phyloP scores from a whole-genome alignment of 495 filamentous ascomycete species.

The Beverwykella pulmonaria region DNA sequence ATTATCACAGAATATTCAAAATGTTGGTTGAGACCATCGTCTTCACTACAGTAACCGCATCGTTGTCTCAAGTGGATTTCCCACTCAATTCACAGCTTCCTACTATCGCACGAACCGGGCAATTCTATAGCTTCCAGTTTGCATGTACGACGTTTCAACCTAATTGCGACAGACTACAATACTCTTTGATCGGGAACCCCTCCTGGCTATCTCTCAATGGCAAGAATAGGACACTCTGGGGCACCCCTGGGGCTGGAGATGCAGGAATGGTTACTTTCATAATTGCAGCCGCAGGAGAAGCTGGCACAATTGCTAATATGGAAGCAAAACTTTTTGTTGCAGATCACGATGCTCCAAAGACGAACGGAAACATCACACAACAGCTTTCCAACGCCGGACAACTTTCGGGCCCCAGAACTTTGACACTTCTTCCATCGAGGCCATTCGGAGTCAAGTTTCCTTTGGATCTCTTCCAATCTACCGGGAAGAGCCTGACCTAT shows the following conservation, averaged over 20 bases:
- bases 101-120: conserved; percentile 66
- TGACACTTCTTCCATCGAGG: conserved; percentile 34
- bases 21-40: conserved; percentile 18
- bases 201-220: conserved; percentile 72
- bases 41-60: conserved; percentile 41
- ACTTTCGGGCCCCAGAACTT: conserved; percentile 37
- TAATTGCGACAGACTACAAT: conserved; percentile 55
- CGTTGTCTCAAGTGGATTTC: conserved; percentile 59
- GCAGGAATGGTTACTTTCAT: conserved; percentile 58
- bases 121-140: conserved; percentile 69
- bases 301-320: conserved; percentile 37
- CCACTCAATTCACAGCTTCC: conserved; percentile 79
- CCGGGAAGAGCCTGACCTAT: conserved; percentile 51
- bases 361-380: conserved; percentile 34
- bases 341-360: not conserved
- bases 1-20: not conserved
- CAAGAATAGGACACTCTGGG: conserved; percentile 61
- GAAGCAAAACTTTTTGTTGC: conserved; percentile 40
- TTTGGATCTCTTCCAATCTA: conserved; percentile 37
- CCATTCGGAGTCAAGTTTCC: conserved; percentile 41
- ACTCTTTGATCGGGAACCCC: conserved; percentile 64
- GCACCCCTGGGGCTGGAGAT: conserved; percentile 62
- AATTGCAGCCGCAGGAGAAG: conserved; percentile 39
- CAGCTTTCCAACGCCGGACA: conserved; percentile 38
- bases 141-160: conserved; percentile 68